phyloP scores from a whole-genome alignment of 495 filamentous ascomycete genomes.

The Penicillium mononematosum region DNA sequence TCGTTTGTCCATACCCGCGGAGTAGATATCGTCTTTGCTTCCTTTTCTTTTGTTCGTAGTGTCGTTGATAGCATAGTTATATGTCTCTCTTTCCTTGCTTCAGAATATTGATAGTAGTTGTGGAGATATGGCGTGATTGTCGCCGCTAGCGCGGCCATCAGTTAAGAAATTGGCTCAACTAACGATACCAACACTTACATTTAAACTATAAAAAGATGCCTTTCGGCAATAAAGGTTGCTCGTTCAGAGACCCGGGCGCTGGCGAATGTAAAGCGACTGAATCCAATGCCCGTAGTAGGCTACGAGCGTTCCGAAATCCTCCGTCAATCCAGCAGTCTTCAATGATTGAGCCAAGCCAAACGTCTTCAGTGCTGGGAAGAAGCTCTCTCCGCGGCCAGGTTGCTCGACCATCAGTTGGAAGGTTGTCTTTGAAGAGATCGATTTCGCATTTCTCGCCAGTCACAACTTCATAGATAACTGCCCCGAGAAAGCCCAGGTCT shows the following conservation, averaged over 20 bases:
- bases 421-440: conserved; percentile 3
- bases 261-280: conserved; percentile 4
- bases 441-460: conserved; percentile 2
- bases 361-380: conserved; percentile 22
- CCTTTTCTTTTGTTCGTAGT: too few species aligned
- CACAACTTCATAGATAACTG: conserved; percentile 25
- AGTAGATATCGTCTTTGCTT: too few species aligned
- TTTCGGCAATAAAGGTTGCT: too few species aligned
- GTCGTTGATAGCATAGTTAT: too few species aligned
- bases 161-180: too few species aligned
- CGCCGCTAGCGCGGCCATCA: too few species aligned
- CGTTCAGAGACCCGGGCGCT: background rate
- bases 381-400: conserved; percentile 18
- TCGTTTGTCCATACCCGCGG: too few species aligned
- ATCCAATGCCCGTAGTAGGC: conserved; percentile 24
- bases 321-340: conserved; percentile 29
- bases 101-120: too few species aligned
- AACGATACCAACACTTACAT: too few species aligned
- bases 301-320: conserved; percentile 24
- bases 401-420: conserved; percentile 6
- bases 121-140: too few species aligned
- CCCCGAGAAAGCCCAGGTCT: conserved; percentile 23
- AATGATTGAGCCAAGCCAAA: conserved; percentile 33
- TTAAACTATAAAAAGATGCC: too few species aligned
- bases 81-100: too few species aligned